Conservation (phyloP, 2,329 filamentous ascomycete species). For the Trichoderma polysporum region DNA sequence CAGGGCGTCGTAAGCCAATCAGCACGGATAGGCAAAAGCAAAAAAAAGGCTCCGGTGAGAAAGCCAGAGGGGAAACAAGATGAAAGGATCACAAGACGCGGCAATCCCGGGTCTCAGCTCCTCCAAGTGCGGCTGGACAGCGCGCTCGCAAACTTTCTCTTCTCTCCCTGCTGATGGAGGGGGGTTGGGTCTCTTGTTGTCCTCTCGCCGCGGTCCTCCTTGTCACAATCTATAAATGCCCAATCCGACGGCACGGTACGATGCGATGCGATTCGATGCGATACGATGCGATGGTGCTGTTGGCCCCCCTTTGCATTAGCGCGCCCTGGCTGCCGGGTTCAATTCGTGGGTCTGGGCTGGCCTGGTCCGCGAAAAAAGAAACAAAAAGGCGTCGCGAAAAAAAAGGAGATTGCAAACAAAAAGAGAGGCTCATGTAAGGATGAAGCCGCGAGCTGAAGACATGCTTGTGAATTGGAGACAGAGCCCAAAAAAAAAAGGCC, state of each 20-base stretch:
- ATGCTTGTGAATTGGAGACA: too few relatives aligned
- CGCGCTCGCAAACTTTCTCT: background rate
- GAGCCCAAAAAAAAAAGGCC: background rate
- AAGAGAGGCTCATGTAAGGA: background rate
- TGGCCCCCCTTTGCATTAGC: background rate
- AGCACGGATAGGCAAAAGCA: background rate
- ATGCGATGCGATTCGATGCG: slow-evolving; percentile 8
- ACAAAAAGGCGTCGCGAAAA: too few relatives aligned
- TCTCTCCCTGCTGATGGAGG: too few relatives aligned
- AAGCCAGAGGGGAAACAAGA: slow-evolving; percentile 10
- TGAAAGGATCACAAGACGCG: slow-evolving; percentile 16
- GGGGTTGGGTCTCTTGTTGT: background rate
- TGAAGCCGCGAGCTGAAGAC: slow-evolving; percentile 5
- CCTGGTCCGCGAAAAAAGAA: background rate
- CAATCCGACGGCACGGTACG: slow-evolving; percentile 8
- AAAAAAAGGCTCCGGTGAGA: too few relatives aligned
- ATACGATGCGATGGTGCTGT: background rate
- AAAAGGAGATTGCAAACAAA: too few relatives aligned
- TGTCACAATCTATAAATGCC: background rate
- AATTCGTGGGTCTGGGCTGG: background rate
- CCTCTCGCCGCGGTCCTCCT: background rate
- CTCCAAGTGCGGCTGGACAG: slow-evolving; percentile 5
- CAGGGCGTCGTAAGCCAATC: background rate
- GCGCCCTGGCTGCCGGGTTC: background rate
- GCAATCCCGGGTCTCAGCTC: background rate